Conservation (phyloP, 495 filamentous ascomycete genomes). For the Penicillium antarcticum region DNA sequence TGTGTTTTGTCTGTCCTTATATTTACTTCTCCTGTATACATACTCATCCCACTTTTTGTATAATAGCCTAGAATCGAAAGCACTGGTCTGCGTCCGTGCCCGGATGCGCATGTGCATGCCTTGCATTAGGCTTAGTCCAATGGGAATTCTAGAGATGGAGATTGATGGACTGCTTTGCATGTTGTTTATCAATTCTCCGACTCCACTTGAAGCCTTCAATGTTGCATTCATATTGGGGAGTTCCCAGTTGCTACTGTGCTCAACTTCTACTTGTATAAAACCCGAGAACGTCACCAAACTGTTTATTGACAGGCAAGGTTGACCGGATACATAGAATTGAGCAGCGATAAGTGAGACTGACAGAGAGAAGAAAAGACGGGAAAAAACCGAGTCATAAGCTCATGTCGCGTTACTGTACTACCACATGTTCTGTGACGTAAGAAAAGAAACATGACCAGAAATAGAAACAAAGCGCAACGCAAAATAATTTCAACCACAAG, state of each 20-base stretch:
- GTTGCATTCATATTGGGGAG: no score
- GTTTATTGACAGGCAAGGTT: no score
- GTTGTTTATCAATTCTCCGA: background rate
- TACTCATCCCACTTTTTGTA: conserved; percentile 12
- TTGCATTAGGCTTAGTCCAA: conserved; percentile 8
- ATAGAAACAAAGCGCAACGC: conserved; percentile 13
- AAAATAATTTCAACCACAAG: conserved; percentile 13
- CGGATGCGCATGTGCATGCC: conserved; percentile 1
- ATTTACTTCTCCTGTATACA: background rate
- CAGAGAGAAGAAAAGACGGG: conserved; percentile 1
- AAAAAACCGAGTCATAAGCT: conserved; percentile 22
- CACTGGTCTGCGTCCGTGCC: conserved; percentile 5
- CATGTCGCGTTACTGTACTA: conserved; percentile 26
- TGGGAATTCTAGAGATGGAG: background rate
- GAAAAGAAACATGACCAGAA: background rate
- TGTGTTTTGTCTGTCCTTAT: background rate
- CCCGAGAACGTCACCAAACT: no score
- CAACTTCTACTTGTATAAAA: no score
- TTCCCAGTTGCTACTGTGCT: no score
- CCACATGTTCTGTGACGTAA: conserved; percentile 5
- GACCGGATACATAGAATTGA: conserved; percentile 15
- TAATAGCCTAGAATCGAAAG: conserved; percentile 11
- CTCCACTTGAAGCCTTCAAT: no score
- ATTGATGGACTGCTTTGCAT: background rate
- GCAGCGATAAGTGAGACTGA: conserved; percentile 2